Percentiles rank a stretch among this genome's conserved stretches.
Evolutionary conservation across 2,329 filamentous ascomycete species (phyloP).

Genomic region (Pseudogymnoascus sp.): DNA sequence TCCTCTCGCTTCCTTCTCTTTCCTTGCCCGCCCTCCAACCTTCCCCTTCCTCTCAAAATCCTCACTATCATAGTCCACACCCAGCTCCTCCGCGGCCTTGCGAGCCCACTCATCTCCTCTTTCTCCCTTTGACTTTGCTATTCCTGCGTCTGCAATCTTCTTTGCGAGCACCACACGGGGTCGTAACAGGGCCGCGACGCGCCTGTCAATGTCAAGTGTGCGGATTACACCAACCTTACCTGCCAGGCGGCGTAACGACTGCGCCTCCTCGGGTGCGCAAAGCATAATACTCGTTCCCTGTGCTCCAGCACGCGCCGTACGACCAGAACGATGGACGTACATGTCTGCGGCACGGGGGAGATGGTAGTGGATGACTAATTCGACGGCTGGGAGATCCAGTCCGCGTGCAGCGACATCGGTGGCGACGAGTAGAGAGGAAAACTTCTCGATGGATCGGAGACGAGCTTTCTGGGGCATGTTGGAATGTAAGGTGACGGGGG

Average conservation of each 20-base stretch:
- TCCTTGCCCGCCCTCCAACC: conserved; percentile 63
- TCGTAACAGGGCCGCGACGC: conserved; percentile 66
- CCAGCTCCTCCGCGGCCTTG: conserved; percentile 80
- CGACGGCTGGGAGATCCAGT: conserved; percentile 83
- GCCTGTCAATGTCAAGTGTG: conserved; percentile 74
- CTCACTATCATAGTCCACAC: conserved; percentile 87
- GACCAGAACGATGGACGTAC: conserved; percentile 91
- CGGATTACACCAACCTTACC: conserved; percentile 78
- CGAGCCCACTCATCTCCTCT: conserved; percentile 80
- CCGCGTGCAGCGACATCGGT: conserved; percentile 92
- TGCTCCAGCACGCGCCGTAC: conserved; percentile 75
- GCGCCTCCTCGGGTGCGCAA: conserved; percentile 84
- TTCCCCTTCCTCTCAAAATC: conserved; percentile 68
- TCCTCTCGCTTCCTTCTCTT: conserved; percentile 59
- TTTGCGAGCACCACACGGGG: conserved; percentile 75
- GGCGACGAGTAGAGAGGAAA: conserved; percentile 69
- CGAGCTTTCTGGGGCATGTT: conserved; percentile 95
- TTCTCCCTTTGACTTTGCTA: conserved; percentile 80
- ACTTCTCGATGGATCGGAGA: conserved; percentile 83
- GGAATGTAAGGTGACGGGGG: conserved; percentile 73
- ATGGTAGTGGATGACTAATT: conserved; percentile 91
- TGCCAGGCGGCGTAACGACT: conserved; percentile 72
- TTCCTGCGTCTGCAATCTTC: conserved; percentile 68
- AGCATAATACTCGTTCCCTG: conserved; percentile 77
- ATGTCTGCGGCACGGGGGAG: conserved; percentile 83